A percentile compares a stretch with the other conserved stretches of the same genome.
Evolutionary conservation across 129 eudicot species (phyloP).

Genomic region (Tagetes patula): DNA sequence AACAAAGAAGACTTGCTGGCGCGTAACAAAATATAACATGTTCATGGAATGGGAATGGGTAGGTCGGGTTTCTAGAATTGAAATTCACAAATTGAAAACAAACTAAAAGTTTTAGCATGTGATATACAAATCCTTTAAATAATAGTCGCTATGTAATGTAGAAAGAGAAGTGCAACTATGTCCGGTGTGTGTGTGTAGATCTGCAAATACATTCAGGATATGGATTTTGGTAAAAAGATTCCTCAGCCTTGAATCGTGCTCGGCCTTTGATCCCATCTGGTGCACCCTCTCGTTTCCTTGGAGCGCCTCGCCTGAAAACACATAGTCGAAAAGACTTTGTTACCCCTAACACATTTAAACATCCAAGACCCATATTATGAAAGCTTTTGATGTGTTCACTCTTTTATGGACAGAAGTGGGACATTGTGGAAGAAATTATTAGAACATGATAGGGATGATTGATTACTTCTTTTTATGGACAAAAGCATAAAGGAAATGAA

Average conservation of each 20-base stretch:
- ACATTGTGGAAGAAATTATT: too few relatives aligned
- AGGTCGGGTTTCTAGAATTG: neutral
- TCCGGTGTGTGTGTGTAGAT: conserved; percentile 24
- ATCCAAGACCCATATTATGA: neutral
- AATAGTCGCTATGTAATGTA: neutral
- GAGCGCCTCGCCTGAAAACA: conserved; percentile 72
- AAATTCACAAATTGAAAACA: neutral
- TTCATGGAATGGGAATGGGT: neutral
- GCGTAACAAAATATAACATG: neutral
- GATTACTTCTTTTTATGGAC: neutral
- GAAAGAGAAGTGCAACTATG: neutral
- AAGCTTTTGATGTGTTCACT: neutral
- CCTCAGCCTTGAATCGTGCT: conserved; percentile 71
- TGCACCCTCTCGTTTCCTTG: conserved; percentile 72
- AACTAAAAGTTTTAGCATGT: neutral
- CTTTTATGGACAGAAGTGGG: neutral
- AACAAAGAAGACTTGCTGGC: neutral
- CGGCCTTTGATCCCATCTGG: conserved; percentile 87
- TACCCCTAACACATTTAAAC: neutral
- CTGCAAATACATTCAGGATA: conserved; percentile 87
- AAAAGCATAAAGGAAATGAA: neutral
- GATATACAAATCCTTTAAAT: conserved; percentile 22
- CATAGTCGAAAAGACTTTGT: neutral
- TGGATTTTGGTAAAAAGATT: conserved; percentile 89
- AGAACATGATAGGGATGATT: neutral